A percentile compares a stretch with the other conserved stretches of the same genome.
These are phyloP conservation scores for Parascedosporium putredinis DNA, from an alignment of 2,329 filamentous ascomycete species.

Conservation along the genomic window DNA sequence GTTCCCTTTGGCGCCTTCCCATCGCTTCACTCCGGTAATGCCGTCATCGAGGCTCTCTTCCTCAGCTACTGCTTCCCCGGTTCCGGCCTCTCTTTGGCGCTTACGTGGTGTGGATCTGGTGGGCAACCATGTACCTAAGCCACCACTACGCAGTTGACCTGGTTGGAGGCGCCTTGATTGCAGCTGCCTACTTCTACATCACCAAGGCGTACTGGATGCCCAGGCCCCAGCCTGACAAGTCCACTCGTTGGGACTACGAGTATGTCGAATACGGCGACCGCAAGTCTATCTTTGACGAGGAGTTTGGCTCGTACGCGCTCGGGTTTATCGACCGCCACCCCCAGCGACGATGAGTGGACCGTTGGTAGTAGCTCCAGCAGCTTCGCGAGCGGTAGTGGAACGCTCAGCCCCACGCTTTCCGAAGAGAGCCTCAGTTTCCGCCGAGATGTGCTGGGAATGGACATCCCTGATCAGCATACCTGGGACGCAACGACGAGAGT, in stretches of 20 bases:
- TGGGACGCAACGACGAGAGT: constrained; percentile 27
- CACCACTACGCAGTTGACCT: constrained; percentile 96
- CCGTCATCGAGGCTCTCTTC: constrained; percentile 82
- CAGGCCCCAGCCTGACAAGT: constrained; percentile 72
- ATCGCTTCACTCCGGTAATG: constrained; percentile 81
- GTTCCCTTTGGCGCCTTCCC: constrained; percentile 94
- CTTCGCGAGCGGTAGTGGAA: constrained; percentile 36
- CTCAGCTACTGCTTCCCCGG: constrained; percentile 87
- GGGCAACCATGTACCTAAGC: constrained; percentile 96
- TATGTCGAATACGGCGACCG: constrained; percentile 75
- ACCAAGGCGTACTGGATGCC: constrained; percentile 73
- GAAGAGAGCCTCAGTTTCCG: constrained; percentile 27
- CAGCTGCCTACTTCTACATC: constrained; percentile 71
- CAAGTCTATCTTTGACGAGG: constrained; percentile 31
- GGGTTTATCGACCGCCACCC: constrained; percentile 32
- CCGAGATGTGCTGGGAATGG: constrained; percentile 16
- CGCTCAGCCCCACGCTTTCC: constrained; percentile 38
- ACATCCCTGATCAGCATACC: constrained; percentile 25
- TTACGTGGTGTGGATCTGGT: constrained; percentile 93
- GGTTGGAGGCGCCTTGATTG: constrained; percentile 71
- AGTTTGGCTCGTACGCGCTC: constrained; percentile 35
- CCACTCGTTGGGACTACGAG: constrained; percentile 89
- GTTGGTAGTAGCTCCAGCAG: constrained; percentile 73
- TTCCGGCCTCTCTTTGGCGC: constrained; percentile 68
- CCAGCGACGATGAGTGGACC: constrained; percentile 75